phyloP scores from a whole-genome alignment of 192 early-diverging fungal genomes.

The Borealophlyctis nickersoniae region DNA sequence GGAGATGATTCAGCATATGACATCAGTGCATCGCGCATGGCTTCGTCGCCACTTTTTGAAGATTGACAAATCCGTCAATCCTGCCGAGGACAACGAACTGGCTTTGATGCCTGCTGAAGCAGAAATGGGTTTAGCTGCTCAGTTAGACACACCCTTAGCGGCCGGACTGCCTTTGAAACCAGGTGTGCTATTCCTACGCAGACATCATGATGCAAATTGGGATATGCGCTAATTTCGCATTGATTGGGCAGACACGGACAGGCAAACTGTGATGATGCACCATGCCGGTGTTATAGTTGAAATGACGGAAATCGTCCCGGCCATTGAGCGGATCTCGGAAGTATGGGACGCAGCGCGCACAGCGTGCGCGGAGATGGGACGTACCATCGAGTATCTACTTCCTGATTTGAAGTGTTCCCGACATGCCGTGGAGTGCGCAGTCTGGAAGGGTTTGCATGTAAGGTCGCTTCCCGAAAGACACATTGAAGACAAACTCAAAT shows the following conservation, averaged over 20 bases:
- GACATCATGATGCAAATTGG: constrained; percentile 2
- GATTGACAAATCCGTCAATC: constrained; percentile 7
- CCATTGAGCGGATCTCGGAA: constrained; percentile 18
- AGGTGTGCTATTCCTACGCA: constrained; percentile 12
- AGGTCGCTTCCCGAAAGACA: background rate
- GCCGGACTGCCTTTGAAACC: constrained; percentile 29
- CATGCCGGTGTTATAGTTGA: constrained; percentile 32
- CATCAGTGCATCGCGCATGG: constrained; percentile 33
- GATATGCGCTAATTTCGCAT: background rate
- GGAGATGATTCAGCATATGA: constrained; percentile 17
- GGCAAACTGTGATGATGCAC: constrained; percentile 46
- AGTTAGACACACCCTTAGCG: constrained; percentile 21
- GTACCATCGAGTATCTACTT: constrained; percentile 6
- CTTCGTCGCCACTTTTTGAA: constrained; percentile 13
- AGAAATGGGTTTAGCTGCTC: background rate
- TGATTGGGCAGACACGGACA: constrained; percentile 15
- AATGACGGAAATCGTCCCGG: constrained; percentile 49
- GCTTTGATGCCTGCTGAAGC: background rate
- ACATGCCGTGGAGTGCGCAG: constrained; percentile 35
- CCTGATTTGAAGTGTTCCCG: constrained; percentile 6
- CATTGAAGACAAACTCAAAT: background rate
- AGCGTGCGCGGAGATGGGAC: constrained; percentile 17
- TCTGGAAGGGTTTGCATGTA: constrained; percentile 44
- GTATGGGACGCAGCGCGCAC: constrained; percentile 18
- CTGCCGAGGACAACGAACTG: background rate